Evolutionary conservation across 768 basidiomycete genomes (phyloP).

Genomic region (Boletus tylopilopsis): DNA sequence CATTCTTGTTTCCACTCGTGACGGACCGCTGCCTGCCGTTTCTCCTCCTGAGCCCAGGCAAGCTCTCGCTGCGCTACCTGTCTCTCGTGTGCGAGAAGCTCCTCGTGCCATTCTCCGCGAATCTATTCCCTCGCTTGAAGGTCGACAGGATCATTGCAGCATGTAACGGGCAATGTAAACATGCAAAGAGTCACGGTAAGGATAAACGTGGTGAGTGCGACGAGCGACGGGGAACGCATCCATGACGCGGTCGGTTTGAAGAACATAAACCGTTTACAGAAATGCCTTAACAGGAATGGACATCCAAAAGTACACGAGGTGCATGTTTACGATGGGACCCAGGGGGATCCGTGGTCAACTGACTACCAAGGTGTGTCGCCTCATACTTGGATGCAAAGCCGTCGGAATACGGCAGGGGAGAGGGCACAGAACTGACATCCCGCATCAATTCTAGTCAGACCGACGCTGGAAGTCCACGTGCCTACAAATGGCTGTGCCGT

Average conservation of each 20-base stretch:
- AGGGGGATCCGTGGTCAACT: not conserved
- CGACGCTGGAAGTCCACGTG: not conserved
- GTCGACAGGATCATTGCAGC: slow-evolving; percentile 18
- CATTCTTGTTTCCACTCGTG: slow-evolving; percentile 21
- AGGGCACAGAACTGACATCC: not conserved
- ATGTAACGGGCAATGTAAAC: slow-evolving; percentile 9
- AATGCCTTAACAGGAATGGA: not conserved
- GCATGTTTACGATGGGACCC: slow-evolving; percentile 3
- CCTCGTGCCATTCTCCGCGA: slow-evolving; percentile 18
- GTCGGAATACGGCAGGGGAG: slow-evolving; percentile 12
- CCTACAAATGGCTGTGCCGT: slow-evolving; percentile 9
- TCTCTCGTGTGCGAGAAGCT: slow-evolving; percentile 16
- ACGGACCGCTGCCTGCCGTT: slow-evolving; percentile 3
- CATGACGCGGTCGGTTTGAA: not conserved
- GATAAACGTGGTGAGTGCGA: not conserved
- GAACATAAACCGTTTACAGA: not conserved
- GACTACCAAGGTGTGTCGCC: no score
- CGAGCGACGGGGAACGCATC: not conserved
- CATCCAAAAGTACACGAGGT: not conserved
- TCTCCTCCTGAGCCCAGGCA: slow-evolving; percentile 20
- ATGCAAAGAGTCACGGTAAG: slow-evolving; percentile 1
- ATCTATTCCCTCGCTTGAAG: slow-evolving; percentile 18
- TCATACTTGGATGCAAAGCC: not conserved
- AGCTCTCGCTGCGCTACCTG: slow-evolving; percentile 6
- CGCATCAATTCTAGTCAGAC: not conserved